Conservation (phyloP, 352 stramenopile genomes). For the Pythium rhizo-oryzae region DNA sequence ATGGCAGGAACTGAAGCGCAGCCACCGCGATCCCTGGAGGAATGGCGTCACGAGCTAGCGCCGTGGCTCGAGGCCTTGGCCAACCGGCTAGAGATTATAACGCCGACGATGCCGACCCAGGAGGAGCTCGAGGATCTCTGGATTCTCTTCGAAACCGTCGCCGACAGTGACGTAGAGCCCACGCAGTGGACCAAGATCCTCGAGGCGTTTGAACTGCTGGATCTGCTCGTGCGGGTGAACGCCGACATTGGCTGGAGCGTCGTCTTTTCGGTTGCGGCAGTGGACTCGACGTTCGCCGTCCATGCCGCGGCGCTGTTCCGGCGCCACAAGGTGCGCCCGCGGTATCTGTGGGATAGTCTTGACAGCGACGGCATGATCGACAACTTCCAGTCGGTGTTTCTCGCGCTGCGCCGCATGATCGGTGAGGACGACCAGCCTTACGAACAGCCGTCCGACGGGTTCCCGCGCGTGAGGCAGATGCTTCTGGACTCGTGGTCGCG, state of each 20-base stretch:
- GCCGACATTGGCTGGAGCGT: background rate
- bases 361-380: background rate
- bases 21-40: background rate
- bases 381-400: background rate
- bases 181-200: background rate
- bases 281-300: background rate
- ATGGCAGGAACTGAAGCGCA: background rate
- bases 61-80: background rate
- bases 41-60: background rate
- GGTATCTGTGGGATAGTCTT: background rate
- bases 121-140: background rate
- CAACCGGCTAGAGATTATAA: background rate
- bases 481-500: background rate
- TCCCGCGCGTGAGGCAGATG: background rate
- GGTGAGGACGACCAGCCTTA: background rate
- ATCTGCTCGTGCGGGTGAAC: slow-evolving; percentile 7
- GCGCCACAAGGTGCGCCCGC: background rate
- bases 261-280: background rate
- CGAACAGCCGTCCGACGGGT: background rate
- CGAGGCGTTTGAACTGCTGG: slow-evolving; percentile 1
- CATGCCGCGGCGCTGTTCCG: background rate
- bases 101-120: background rate
- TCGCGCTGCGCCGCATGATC: slow-evolving; percentile 3
- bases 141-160: background rate
- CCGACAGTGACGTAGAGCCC: background rate